Evolutionary conservation across 164 flowering plant species (phyloP), one percentile per base, ranked within the genome.

Genomic region (Chimonanthus praecox): DNA sequence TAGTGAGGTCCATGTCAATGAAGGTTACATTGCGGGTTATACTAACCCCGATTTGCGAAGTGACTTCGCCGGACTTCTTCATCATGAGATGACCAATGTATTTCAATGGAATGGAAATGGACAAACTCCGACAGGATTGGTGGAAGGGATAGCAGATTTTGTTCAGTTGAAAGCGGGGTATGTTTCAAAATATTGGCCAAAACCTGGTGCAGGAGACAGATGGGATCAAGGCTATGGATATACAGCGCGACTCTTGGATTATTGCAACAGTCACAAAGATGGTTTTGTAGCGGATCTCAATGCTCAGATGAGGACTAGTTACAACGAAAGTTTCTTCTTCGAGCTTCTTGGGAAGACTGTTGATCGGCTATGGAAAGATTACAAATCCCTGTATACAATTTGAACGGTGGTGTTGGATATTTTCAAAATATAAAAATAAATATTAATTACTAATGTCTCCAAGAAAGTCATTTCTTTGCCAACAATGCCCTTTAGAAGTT

Each of bases 221-320:
- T 61, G 89, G 82, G 16, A 89, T 88, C 0, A 85, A 16, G 91
- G 92, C 2, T 87, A 86, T 61, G 89, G 82, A 13, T 89, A 87
- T 0, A 91, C 94, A 0, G 97, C 97, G 4, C 47, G 79, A 62
- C 90, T 91, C 71, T 64, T 91, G 73, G 92, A 91, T 63, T 91
- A 91, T 60, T 89, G 89, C 67, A 71, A 88, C 5, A 63, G 80
- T 54, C 74, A 87, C 4, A 84, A 73, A 33, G 70, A 63, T 65
- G 94, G 94, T 63, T 90, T 90, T 71, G 92, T 90, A 63, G 90
- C 88, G 1, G 81, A 84, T 46, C 84, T 89, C 11, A 91, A 91
- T 63, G 68, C 68, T 72, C 87, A 78, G 83, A 83, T 87, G 89
- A 84, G 80, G 94, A 92, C 65, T 90, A 76, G 80, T 16, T 76